Base-by-base conservation (phyloP, 768 basidiomycete genomes). In the Boletellus sp. region DNA sequence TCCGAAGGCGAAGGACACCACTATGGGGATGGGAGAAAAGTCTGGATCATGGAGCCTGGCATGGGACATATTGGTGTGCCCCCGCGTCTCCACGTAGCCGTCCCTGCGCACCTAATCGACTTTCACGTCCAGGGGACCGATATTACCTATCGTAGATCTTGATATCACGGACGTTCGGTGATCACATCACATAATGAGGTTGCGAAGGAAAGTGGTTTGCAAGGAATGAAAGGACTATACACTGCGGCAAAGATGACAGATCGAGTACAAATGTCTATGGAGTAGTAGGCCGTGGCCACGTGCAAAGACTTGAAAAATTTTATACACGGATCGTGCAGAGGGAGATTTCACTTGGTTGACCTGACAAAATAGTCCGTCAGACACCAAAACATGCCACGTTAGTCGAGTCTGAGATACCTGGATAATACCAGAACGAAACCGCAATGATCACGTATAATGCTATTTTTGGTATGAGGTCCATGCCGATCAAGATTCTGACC, bases 21-120 rank as follows among this genome's bases (percentile, higher is more conserved):
- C 4, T 66, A 74, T 49, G 77, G 76, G 22, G 71, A 74, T 48
- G 78, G 83, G 11, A 73, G 78, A 40, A 84, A 86, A 64, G 81
- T 86, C 13, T 93, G 90, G 86, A 74, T 87, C 13, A 83, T 93
- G 73, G 80, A 89, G 55, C 91, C 91, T 26, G 91, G 91, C 12
- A 84, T 94, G 81, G 91, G 91, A 1, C 87, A 90, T 47, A 91
- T 93, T 45, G 90, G 90, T 87, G 52, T 38, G 78, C 45, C 37
- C n/a, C 22, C 22, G 17, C 19, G 32, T 35, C 38, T 34, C 17
- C 32, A 17, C 6, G 12, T 35, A 26, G 41, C n/a, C 28, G 8
- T 12, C 7, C 17, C 10, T 15, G 5, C 26, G 16, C 7, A 22
- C 40, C 46, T 55, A 2, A 63, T 35, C 5, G 12, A 3, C 9